Evolutionary conservation across 2,329 filamentous ascomycete species (phyloP).

Genomic region (Ascomycota sp.): DNA sequence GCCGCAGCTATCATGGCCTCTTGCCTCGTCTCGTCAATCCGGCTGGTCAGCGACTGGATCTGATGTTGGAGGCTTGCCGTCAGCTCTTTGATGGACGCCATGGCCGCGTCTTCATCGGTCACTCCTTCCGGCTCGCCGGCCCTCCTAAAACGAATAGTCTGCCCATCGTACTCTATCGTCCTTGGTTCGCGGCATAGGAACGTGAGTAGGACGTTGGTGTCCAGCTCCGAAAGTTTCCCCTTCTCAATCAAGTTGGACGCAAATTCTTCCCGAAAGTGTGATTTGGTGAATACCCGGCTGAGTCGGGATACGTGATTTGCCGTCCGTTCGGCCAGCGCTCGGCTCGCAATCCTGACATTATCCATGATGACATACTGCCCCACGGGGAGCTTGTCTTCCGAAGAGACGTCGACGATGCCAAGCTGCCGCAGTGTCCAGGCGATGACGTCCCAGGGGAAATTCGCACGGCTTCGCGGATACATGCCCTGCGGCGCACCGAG

Average conservation of each 20-base stretch:
- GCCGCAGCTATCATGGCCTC: slow-evolving; percentile 48
- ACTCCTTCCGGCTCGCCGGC: slow-evolving; percentile 29
- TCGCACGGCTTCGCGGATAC: slow-evolving; percentile 46
- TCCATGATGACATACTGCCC: slow-evolving; percentile 43
- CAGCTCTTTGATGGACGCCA: slow-evolving; percentile 64
- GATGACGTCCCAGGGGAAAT: slow-evolving; percentile 45
- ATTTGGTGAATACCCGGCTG: slow-evolving; percentile 44
- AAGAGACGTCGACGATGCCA: slow-evolving; percentile 31
- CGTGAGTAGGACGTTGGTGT: slow-evolving; percentile 46
- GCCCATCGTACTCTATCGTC: slow-evolving; percentile 33
- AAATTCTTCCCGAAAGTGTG: slow-evolving; percentile 39
- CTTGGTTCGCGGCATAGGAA: slow-evolving; percentile 47
- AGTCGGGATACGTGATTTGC: slow-evolving; percentile 25
- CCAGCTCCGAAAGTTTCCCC: slow-evolving; percentile 32
- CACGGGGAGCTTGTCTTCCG: slow-evolving; percentile 31
- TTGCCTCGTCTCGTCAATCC: slow-evolving; percentile 40
- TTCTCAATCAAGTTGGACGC: slow-evolving; percentile 25
- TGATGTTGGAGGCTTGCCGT: slow-evolving; percentile 54
- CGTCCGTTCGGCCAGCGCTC: slow-evolving; percentile 25
- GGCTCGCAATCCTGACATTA: slow-evolving; percentile 37
- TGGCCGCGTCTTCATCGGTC: slow-evolving; percentile 55
- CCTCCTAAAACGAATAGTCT: slow-evolving; percentile 52
- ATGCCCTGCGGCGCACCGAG: slow-evolving; percentile 42
- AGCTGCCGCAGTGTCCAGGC: slow-evolving; percentile 54
- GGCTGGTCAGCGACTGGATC: slow-evolving; percentile 39